A percentile compares a stretch with the other conserved stretches of the same genome.
Evolutionary conservation across 345 rosid species (phyloP).

Genomic region (Hirschfeldia incana): DNA sequence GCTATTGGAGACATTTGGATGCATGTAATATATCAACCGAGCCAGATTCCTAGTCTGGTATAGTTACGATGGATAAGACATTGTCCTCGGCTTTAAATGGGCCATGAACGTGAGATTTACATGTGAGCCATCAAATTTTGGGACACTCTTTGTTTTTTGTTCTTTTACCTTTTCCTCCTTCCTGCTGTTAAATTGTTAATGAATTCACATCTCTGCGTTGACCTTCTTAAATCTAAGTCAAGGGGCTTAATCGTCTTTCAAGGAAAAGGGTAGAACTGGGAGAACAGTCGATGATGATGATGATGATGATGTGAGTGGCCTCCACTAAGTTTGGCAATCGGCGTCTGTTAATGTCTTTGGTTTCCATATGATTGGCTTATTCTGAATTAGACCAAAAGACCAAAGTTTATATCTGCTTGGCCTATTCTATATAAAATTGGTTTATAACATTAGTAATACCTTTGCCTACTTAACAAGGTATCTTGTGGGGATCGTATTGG

Average conservation of each 20-base stretch:
- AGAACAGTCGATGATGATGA: not conserved
- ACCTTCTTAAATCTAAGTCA: slow-evolving; percentile 4
- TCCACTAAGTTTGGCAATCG: slow-evolving; percentile 29
- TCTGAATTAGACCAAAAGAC: slow-evolving; percentile 31
- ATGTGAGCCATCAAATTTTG: slow-evolving; percentile 35
- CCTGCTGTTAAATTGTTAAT: not conserved
- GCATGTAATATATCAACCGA: not conserved
- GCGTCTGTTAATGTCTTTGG: slow-evolving; percentile 29
- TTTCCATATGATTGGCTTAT: slow-evolving; percentile 34
- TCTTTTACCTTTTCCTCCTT: not conserved
- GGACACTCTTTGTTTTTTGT: slow-evolving; percentile 27
- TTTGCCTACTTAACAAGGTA: slow-evolving; percentile 36
- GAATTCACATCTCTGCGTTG: slow-evolving; percentile 1
- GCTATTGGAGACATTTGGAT: too few species aligned
- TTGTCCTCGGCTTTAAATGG: slow-evolving; percentile 37
- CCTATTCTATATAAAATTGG: slow-evolving; percentile 9
- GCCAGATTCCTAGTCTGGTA: slow-evolving; percentile 34
- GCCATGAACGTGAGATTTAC: slow-evolving; percentile 27
- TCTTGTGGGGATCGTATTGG: slow-evolving; percentile 33
- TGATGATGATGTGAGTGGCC: slow-evolving; percentile 30
- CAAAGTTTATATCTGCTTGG: slow-evolving; percentile 13
- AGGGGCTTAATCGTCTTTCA: slow-evolving; percentile 4
- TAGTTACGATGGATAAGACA: slow-evolving; percentile 28
- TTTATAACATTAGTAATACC: slow-evolving; percentile 10
- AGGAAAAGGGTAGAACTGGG: not conserved